Evolutionary conservation across 148 eudicot genomes (phyloP).

Genomic region (Rhododendron kiyosumense): DNA sequence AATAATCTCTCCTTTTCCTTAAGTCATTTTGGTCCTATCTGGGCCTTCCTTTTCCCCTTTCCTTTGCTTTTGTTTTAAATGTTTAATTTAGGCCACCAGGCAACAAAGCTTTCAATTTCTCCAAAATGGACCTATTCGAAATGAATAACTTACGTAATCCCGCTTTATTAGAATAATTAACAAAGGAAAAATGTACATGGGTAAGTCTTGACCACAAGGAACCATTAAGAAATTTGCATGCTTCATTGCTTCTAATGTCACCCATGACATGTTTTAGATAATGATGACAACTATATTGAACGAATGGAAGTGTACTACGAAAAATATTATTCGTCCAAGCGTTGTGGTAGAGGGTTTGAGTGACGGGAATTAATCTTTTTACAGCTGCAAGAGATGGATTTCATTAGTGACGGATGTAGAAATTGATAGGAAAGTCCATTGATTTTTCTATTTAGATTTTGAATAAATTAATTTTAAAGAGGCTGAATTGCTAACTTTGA

Average conservation of each 20-base stretch:
- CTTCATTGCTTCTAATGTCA: not conserved
- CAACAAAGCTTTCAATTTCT: not conserved
- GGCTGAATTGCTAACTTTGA: not conserved
- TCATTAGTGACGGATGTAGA: not conserved
- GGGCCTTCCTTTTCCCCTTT: not conserved
- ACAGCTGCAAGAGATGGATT: not conserved
- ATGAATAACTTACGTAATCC: constrained; percentile 1
- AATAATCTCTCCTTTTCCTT: too few relatives aligned
- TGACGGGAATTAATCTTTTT: not conserved
- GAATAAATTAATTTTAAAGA: not conserved
- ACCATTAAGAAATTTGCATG: not conserved
- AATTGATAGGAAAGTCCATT: not conserved
- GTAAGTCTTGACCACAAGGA: not conserved
- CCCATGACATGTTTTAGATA: not conserved
- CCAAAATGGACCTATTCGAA: not conserved
- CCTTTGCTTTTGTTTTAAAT: not conserved
- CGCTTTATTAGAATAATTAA: not conserved
- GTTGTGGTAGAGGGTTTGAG: not conserved
- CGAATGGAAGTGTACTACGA: not conserved
- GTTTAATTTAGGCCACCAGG: constrained; percentile 9
- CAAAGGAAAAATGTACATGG: not conserved
- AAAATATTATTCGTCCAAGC: not conserved
- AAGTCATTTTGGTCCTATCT: not conserved
- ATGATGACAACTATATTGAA: not conserved
- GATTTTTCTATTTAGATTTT: not conserved